phyloP scores from a whole-genome alignment of 495 filamentous ascomycete species.

The Viridothelium virens region DNA sequence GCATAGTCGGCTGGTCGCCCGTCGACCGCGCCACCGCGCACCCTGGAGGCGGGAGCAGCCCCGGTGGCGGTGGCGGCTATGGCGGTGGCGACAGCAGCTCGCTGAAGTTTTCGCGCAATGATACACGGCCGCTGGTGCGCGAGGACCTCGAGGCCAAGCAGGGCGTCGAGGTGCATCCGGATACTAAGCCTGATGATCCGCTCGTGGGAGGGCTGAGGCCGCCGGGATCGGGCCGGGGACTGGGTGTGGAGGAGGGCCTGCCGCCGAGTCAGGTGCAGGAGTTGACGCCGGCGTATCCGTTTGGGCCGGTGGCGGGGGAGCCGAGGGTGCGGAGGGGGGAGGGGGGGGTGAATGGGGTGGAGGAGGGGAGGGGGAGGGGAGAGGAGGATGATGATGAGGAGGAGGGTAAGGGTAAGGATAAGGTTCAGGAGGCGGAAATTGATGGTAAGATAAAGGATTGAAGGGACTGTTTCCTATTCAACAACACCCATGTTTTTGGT shows the following conservation, averaged over 20 bases:
- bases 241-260: conserved; percentile 36
- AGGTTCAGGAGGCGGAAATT: not conserved
- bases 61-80: too few relatives aligned
- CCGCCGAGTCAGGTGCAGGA: conserved; percentile 56
- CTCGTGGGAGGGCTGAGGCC: conserved; percentile 40
- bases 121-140: conserved; percentile 20
- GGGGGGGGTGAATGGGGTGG: too few relatives aligned
- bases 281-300: conserved; percentile 43
- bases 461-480: not conserved
- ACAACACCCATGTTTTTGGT: not conserved
- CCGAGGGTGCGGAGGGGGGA: too few relatives aligned
- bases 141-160: conserved; percentile 42
- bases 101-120: conserved; percentile 41
- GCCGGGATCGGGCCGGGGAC: too few relatives aligned
- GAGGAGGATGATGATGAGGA: not conserved
- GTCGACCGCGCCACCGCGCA: conserved; percentile 59
- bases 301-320: conserved; percentile 31
- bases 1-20: conserved; percentile 83
- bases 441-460: not conserved
- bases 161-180: conserved; percentile 53
- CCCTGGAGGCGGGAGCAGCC: conserved; percentile 31
- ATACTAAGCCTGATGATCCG: conserved; percentile 48
- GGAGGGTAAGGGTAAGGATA: not conserved
- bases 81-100: conserved; percentile 41
- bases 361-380: not conserved